Conservation (phyloP, 2,329 filamentous ascomycete species). For the Claviceps purpurea region DNA sequence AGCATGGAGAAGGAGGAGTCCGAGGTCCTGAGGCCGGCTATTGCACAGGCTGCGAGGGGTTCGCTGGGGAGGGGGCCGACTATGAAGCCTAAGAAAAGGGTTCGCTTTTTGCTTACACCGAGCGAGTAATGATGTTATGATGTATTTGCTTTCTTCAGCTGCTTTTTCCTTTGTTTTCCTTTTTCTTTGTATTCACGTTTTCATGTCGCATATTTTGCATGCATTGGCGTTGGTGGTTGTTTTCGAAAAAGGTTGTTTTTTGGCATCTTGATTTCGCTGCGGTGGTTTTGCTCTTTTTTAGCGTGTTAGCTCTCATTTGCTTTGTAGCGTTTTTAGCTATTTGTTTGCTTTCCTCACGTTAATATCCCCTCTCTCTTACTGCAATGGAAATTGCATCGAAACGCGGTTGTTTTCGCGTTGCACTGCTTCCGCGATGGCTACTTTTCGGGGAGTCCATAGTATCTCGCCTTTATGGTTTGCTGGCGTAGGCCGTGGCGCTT, state of each 20-base stretch:
- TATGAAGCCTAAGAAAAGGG: constrained; percentile 41
- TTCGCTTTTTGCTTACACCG: constrained; percentile 39
- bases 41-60: background rate
- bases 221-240: constrained; percentile 2
- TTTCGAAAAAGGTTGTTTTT: background rate
- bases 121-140: constrained; percentile 17
- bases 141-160: background rate
- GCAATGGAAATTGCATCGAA: background rate
- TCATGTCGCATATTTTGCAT: background rate
- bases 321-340: no score
- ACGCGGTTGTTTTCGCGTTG: background rate
- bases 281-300: background rate
- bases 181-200: constrained; percentile 5
- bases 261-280: background rate
- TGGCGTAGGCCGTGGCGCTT: background rate
- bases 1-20: constrained; percentile 22
- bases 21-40: background rate
- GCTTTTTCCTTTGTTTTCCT: background rate
- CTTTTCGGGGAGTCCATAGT: background rate
- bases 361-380: background rate
- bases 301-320: no score
- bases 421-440: background rate
- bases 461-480: background rate
- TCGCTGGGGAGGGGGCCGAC: constrained; percentile 17
- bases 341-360: background rate